Evolutionary conservation across 2,329 filamentous ascomycete genomes (phyloP), one percentile per base, ranked within the genome.

Genomic region (Aspergillus floridensis): DNA sequence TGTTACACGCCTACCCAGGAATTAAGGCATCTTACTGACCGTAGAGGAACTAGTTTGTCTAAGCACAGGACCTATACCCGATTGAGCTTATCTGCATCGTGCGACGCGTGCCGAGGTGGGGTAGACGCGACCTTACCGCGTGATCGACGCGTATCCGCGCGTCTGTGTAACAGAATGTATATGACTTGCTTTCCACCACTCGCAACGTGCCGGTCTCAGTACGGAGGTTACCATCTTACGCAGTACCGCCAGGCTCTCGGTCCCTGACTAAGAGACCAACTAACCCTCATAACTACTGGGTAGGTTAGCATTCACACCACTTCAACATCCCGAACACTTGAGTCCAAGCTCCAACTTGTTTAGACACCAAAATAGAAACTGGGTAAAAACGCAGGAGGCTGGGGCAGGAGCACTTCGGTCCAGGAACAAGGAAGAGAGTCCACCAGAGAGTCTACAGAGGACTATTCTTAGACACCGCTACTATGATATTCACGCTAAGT

Each of bases 81-180:
- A 29, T 29, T 29, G 26, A 8, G 26, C 58, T 61, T 60, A 59
- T 55, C 53, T 35, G 29, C 50, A 26, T 48, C 46, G 48, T 56
- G 29, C 11, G 54, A 35, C 53, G 62, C 64, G 64, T 63, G 64
- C 57, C 49, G 48, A 58, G 24, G 64, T 59, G 65, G 63, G 65
- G 63, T 59, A 61, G 35, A 56, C 65, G 65, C 63, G 64, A 59
- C 52, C 10, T 31, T n/a, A 24, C 61, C 65, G 64, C 65, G 65
- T 65, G 59, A 26, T 31, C 46, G 16, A 63, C 65, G 62, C 65
- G 65, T 53, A 59, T 22, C 53, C 59, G 62, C 65, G 65, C 65
- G 64, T 59, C 31, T 62, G 58, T 12, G 64, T 67, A 65, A 59
- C 5, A 59, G 65, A 64, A 62, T 26, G 63, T 64, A 60, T 57